Percentiles rank a stretch among this genome's conserved stretches.
Evolutionary conservation across 2,329 filamentous ascomycete genomes (phyloP).

Genomic region (Xylariaceae sp.): DNA sequence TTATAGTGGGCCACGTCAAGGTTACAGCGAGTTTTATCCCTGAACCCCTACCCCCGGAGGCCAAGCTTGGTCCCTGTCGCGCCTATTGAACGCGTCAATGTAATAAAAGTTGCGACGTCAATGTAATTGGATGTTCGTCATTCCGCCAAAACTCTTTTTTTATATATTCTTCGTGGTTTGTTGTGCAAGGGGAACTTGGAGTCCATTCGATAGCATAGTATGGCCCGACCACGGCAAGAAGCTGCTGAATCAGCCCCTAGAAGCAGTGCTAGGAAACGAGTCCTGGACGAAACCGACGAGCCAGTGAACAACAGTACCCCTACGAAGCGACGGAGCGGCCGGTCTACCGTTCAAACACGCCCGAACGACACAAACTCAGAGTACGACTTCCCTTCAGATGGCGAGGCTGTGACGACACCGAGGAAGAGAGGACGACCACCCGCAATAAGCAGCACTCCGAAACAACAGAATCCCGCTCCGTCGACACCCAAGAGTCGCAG

Average conservation of each 20-base stretch:
- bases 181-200: not conserved
- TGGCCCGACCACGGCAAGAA: constrained; percentile 21
- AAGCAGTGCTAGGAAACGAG: constrained; percentile 22
- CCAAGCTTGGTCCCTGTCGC: constrained; percentile 1
- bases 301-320: constrained; percentile 13
- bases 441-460: constrained; percentile 6
- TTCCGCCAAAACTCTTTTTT: no score
- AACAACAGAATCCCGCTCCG: constrained; percentile 8
- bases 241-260: constrained; percentile 11
- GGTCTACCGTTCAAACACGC: constrained; percentile 1
- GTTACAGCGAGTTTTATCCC: no score
- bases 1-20: no score
- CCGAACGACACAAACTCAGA: constrained; percentile 14
- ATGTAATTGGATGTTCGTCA: no score
- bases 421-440: constrained; percentile 16
- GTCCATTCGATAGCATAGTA: constrained; percentile 8
- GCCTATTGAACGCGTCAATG: constrained; percentile 7
- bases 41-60: no score
- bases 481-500: constrained; percentile 22
- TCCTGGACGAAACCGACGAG: constrained; percentile 16
- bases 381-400: constrained; percentile 29
- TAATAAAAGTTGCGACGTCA: not conserved
- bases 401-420: constrained; percentile 21
- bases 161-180: not conserved
- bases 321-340: constrained; percentile 16